Evolutionary conservation across 2,329 filamentous ascomycete species (phyloP), one percentile per base, ranked within the genome.

Genomic region (Alternaria angustiovoidea): DNA sequence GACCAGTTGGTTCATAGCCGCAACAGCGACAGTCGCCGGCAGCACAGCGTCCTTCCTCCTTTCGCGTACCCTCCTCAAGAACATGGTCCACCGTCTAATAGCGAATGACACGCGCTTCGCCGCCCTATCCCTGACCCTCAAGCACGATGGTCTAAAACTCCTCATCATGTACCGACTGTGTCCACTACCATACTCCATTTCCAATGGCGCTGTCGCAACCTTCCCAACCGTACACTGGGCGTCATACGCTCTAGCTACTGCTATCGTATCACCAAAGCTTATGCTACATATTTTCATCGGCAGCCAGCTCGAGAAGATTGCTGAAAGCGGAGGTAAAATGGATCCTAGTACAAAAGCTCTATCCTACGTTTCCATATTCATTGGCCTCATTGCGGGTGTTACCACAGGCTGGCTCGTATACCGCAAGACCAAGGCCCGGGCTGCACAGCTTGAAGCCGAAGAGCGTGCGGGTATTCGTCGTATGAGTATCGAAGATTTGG

Each of bases 261-360:
- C 92, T 3, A 81, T 94, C 16, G 89, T 93, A 11, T 88, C 86
- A 14, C 95, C 95, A 7, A 99, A 98, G 74, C 84, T 99, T 18
- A 84, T 98, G 60, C 89, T 99, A 51, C 92, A 96, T 75, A 88
- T 96, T 69, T 99, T 97, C 80, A 93, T 99, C 71, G 95, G 95
- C 62, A 89, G 87, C 72, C 87, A 93, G 56, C 83, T 99, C 16
- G 93, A 92, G 44, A 84, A 89, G 53, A 87, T 99, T 34, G 92
- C 91, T n/a, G 91, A 96, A 70, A 86, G 88, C 57, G 91, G 90
- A 64, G 92, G 92, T 74, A 87, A 90, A 68, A 97, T 98, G 94
- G 89, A 91, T 61, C 80, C 86, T 3, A 85, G 85, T 64, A 91
- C 92, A 64, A 95, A 94, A 77, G 85, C 88, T 28, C 83, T 98